Conservation (phyloP, 2,329 filamentous ascomycete genomes). For the Elsinoe arachidis region DNA sequence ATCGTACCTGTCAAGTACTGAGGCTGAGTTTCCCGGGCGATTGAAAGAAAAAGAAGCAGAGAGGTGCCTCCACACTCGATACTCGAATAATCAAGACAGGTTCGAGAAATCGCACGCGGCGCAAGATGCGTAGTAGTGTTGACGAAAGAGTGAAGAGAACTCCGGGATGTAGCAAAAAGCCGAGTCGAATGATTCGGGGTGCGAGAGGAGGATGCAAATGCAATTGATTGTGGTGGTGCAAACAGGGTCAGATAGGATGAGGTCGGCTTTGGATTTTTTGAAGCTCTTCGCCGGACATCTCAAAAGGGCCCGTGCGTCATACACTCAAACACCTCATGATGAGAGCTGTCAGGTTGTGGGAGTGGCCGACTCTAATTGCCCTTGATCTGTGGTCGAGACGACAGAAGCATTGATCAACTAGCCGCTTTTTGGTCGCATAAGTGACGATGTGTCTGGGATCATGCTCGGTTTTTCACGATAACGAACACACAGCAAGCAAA, state of each 20-base stretch:
- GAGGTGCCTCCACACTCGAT: neutral
- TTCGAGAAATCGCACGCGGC: neutral
- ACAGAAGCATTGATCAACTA: too few species aligned
- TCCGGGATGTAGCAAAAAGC: neutral
- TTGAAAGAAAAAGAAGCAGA: neutral
- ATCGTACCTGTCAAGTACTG: neutral
- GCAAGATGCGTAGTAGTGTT: neutral
- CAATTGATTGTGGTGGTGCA: neutral
- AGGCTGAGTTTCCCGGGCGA: neutral
- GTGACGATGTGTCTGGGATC: too few species aligned
- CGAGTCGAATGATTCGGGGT: neutral
- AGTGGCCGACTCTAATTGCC: neutral
- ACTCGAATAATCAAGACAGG: neutral
- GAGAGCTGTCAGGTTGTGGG: neutral
- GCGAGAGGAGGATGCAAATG: neutral
- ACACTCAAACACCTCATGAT: neutral
- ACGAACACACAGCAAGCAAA: too few species aligned
- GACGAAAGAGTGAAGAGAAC: neutral
- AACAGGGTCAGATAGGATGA: neutral
- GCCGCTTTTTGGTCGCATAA: too few species aligned
- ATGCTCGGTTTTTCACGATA: too few species aligned
- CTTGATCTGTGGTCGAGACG: too few species aligned
- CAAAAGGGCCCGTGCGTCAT: slow-evolving; percentile 7
- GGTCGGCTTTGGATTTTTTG: slow-evolving; percentile 5
- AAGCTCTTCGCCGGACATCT: neutral